Evolutionary conservation across 2,329 filamentous ascomycete species (phyloP).

Genomic region (Chalara sp.): DNA sequence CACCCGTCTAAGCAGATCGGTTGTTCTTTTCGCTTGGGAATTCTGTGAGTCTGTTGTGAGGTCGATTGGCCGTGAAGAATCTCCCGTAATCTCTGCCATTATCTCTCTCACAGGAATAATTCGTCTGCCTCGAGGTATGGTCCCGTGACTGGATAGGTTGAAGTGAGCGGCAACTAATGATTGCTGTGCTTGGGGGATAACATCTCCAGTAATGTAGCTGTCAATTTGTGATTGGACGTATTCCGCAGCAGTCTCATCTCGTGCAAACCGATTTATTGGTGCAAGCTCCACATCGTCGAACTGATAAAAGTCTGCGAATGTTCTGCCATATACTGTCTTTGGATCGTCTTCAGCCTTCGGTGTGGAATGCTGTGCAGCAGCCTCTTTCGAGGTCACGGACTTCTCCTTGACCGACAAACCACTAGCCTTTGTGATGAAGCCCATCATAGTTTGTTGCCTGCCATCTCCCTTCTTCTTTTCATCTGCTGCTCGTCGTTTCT

Average conservation of each 20-base stretch:
- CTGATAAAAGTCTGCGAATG: slow-evolving; percentile 77
- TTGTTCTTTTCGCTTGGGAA: slow-evolving; percentile 21
- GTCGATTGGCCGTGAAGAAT: slow-evolving; percentile 21
- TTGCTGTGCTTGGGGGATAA: slow-evolving; percentile 35
- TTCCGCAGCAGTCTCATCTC: slow-evolving; percentile 51
- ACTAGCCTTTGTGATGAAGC: too few relatives aligned
- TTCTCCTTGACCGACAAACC: too few relatives aligned
- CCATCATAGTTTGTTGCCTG: too few relatives aligned
- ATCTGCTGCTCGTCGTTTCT: slow-evolving; percentile 35
- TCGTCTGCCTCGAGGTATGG: slow-evolving; percentile 35
- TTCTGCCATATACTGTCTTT: slow-evolving; percentile 29
- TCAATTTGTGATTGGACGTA: slow-evolving; percentile 46
- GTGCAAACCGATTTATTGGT: slow-evolving; percentile 41
- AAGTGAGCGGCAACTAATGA: slow-evolving; percentile 43
- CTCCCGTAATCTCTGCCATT: slow-evolving; percentile 21
- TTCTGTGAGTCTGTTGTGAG: slow-evolving; percentile 26
- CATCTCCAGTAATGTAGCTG: slow-evolving; percentile 41
- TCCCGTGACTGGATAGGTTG: slow-evolving; percentile 30
- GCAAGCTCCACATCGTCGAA: slow-evolving; percentile 70
- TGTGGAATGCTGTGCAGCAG: too few relatives aligned
- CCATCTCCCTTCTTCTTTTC: slow-evolving; percentile 32
- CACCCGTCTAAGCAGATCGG: slow-evolving; percentile 14
- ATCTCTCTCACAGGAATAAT: slow-evolving; percentile 22
- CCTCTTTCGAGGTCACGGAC: too few relatives aligned
- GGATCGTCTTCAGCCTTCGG: too few relatives aligned